phyloP scores from a whole-genome alignment of 768 basidiomycete genomes.

The Podaxis sp. region DNA sequence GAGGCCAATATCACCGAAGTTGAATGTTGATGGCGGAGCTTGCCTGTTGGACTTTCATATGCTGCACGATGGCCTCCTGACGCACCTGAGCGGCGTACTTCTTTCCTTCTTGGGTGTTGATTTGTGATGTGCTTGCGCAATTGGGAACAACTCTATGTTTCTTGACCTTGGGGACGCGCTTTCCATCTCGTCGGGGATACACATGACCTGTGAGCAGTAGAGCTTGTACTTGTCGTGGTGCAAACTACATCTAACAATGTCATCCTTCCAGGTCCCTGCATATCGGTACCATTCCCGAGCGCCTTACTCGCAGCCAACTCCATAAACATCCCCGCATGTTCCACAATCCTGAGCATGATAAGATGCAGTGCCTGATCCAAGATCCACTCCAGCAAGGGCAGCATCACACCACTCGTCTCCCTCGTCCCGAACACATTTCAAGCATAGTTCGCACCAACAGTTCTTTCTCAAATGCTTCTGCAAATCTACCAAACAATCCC shows the following conservation, averaged over 20 bases:
- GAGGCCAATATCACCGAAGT: conserved; percentile 62
- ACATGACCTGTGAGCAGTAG: conserved; percentile 71
- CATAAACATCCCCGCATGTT: conserved; percentile 64
- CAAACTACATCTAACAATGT: conserved; percentile 71
- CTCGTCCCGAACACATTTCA: conserved; percentile 76
- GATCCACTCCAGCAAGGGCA: conserved; percentile 84
- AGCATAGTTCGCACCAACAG: conserved; percentile 81
- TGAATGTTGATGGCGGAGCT: conserved; percentile 63
- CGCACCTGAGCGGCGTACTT: conserved; percentile 86
- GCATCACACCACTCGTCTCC: conserved; percentile 50
- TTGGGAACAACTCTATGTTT: conserved; percentile 46
- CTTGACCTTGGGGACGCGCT: conserved; percentile 56
- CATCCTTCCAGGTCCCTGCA: conserved; percentile 48
- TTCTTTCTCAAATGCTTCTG: conserved; percentile 65
- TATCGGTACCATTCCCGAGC: conserved; percentile 43
- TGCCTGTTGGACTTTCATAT: conserved; percentile 92
- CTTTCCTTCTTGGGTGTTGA: conserved; percentile 63
- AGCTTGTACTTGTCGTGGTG: conserved; percentile 70
- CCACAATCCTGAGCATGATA: conserved; percentile 80
- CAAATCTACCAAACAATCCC: conserved; percentile 53
- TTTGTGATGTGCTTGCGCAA: conserved; percentile 26
- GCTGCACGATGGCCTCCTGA: conserved; percentile 92
- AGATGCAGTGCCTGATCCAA: conserved; percentile 88
- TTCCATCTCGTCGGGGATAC: conserved; percentile 70
- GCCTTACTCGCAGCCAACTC: conserved; percentile 50